phyloP scores from a whole-genome alignment of 106 monocot species.

The Allium cepa region DNA sequence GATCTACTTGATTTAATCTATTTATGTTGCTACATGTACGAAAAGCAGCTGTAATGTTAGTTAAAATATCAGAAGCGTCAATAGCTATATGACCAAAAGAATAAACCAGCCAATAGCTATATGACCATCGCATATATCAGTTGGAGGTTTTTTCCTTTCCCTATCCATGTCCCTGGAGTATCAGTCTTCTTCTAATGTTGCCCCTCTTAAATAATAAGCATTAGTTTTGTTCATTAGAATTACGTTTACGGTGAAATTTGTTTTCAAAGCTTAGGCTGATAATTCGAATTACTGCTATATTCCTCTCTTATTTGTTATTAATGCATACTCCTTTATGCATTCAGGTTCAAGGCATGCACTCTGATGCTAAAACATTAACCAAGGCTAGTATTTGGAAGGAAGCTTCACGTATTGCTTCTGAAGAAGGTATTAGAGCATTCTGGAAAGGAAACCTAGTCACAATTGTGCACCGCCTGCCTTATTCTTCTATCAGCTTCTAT shows the following conservation, averaged over 20 bases:
- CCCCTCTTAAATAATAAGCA: neutral
- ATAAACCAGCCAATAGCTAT: no score
- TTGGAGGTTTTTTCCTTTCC: neutral
- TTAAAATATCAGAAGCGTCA: no score
- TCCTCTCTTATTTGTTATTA: neutral
- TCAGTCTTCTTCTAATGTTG: no score
- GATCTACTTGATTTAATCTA: no score
- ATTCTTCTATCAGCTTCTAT: conserved; percentile 93
- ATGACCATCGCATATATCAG: neutral
- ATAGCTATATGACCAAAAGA: no score
- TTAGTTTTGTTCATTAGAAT: no score
- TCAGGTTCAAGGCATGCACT: conserved; percentile 95
- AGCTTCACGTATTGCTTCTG: conserved; percentile 69
- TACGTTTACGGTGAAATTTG: no score
- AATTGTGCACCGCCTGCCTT: conserved; percentile 83
- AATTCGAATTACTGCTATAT: no score
- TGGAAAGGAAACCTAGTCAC: conserved; percentile 98
- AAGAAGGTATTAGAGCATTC: conserved; percentile 92
- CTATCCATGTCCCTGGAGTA: no score
- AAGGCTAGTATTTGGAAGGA: conserved; percentile 80
- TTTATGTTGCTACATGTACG: no score
- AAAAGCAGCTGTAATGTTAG: no score
- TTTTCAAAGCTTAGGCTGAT: no score
- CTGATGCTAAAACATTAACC: conserved; percentile 62
- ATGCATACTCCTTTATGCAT: conserved; percentile 1